phyloP scores from a whole-genome alignment of 2,329 filamentous ascomycete species.

The Fusarium pininemorale region DNA sequence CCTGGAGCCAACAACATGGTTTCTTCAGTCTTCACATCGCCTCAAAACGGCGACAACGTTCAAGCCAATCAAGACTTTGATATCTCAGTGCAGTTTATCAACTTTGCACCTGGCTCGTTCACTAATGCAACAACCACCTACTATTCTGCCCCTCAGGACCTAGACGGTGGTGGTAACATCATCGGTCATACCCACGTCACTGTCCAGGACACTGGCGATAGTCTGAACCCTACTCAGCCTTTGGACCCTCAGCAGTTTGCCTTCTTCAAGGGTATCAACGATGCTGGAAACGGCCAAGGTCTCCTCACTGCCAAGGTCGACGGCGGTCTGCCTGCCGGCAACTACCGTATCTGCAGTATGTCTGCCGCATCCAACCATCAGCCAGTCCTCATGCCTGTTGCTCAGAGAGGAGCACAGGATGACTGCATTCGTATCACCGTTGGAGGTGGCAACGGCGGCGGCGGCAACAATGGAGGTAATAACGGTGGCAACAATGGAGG shows the following conservation, averaged over 20 bases:
- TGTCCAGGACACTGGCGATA: slow-evolving; percentile 63
- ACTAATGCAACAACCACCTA: slow-evolving; percentile 69
- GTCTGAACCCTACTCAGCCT: slow-evolving; percentile 59
- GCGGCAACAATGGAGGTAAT: not conserved
- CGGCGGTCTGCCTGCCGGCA: slow-evolving; percentile 68
- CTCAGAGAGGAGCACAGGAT: slow-evolving; percentile 73
- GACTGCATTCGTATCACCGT: slow-evolving; percentile 71
- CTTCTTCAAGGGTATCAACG: slow-evolving; percentile 76
- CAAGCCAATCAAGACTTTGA: slow-evolving; percentile 59
- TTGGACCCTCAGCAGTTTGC: slow-evolving; percentile 63
- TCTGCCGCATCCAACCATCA: slow-evolving; percentile 71
- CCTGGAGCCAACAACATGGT: slow-evolving; percentile 65
- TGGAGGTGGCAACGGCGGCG: slow-evolving; percentile 40
- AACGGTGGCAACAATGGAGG: slow-evolving; percentile 21
- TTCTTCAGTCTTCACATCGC: slow-evolving; percentile 63
- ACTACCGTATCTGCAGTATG: slow-evolving; percentile 74
- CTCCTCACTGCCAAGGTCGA: slow-evolving; percentile 62
- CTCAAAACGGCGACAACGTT: slow-evolving; percentile 61
- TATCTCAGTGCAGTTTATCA: slow-evolving; percentile 61
- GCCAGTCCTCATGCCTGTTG: slow-evolving; percentile 72
- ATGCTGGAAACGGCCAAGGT: slow-evolving; percentile 65
- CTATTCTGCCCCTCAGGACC: slow-evolving; percentile 67
- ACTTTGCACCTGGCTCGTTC: slow-evolving; percentile 67
- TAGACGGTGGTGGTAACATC: slow-evolving; percentile 58
- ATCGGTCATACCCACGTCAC: slow-evolving; percentile 70